Evolutionary conservation across 345 rosid genomes (phyloP).

Genomic region (Eucalyptus cloeziana): DNA sequence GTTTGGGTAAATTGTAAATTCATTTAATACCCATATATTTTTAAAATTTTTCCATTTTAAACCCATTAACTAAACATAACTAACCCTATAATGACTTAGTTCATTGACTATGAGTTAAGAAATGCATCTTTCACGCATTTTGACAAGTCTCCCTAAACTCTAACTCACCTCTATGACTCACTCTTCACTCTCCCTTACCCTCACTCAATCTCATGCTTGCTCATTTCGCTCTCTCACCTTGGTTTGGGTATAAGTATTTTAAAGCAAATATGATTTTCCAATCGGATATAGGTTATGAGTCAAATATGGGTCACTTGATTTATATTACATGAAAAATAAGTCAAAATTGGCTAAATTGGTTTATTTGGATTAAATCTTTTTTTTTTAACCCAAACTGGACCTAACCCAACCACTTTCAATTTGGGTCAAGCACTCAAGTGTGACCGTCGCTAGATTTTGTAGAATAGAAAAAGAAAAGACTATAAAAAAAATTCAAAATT

Average conservation of each 20-base stretch:
- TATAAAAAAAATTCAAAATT: too few species aligned
- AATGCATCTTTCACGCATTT: not conserved
- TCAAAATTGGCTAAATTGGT: accelerated
- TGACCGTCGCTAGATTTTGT: accelerated
- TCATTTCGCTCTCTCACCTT: too few species aligned
- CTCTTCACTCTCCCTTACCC: not conserved
- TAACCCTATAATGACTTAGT: not conserved
- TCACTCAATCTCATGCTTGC: not conserved
- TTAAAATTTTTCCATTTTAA: accelerated
- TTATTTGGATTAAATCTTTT: not conserved
- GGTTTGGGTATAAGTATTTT: not conserved
- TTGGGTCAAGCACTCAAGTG: too few species aligned
- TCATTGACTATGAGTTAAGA: not conserved
- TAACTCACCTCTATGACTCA: not conserved
- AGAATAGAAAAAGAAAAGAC: too few species aligned
- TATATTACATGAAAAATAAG: not conserved
- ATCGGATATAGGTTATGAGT: accelerated
- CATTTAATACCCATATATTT: not conserved
- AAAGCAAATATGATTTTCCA: too few species aligned
- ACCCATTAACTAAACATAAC: accelerated
- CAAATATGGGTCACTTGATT: accelerated
- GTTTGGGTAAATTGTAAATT: too few species aligned
- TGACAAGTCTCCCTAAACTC: not conserved
- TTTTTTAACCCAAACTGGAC: accelerated
- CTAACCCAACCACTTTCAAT: not conserved